Evolutionary conservation across 257 asterid genomes (phyloP).

Genomic region (Linderniella brevidens): DNA sequence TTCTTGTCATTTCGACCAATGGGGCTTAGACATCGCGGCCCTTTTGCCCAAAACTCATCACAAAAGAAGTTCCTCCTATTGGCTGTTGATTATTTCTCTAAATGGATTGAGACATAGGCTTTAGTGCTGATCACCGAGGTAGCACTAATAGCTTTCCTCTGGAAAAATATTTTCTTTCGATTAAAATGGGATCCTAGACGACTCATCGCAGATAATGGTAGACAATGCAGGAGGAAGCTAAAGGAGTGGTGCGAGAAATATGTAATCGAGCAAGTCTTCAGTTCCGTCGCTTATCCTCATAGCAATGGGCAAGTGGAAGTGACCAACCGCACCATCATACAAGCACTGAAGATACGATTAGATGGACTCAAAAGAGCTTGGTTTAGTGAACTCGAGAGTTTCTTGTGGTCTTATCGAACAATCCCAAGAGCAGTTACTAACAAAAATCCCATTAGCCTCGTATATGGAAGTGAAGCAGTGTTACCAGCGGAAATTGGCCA

Average conservation of each 20-base stretch:
- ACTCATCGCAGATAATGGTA: not conserved
- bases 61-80: too few relatives aligned
- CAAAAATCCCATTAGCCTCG: not conserved
- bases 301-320: not conserved
- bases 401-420: not conserved
- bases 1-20: too few relatives aligned
- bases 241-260: not conserved
- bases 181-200: not conserved
- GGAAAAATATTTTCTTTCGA: not conserved
- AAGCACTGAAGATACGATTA: not conserved
- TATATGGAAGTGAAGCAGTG: too few relatives aligned
- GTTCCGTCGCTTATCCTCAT: not conserved
- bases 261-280: not conserved
- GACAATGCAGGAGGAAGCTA: not conserved
- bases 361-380: not conserved
- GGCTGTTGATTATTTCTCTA: too few relatives aligned
- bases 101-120: too few relatives aligned
- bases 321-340: not conserved
- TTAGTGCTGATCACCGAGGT: too few relatives aligned
- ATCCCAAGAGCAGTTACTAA: not conserved
- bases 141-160: not conserved
- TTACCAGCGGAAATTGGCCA: too few relatives aligned
- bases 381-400: not conserved
- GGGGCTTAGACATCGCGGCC: too few relatives aligned
- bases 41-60: too few relatives aligned